These are phyloP conservation scores for Globisporangium cylindrosporum DNA, from an alignment of 352 stramenopile genomes.

Conservation along the genomic window DNA sequence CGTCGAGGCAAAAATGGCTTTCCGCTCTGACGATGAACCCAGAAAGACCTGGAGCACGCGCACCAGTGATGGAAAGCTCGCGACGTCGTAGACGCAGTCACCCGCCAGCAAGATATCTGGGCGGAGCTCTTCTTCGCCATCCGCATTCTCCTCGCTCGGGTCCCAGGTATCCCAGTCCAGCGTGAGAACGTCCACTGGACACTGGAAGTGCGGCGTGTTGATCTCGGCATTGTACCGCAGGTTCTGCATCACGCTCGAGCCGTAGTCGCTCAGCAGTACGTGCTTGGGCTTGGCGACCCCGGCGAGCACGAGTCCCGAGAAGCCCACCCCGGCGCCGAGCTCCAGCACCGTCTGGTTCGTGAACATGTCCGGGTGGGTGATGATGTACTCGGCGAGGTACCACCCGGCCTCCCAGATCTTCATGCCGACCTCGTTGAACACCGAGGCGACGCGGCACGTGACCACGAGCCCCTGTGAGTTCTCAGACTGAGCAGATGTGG, in stretches of 20 bases:
- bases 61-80: constrained; percentile 52
- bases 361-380: constrained; percentile 55
- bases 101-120: constrained; percentile 66
- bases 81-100: constrained; percentile 79
- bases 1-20: constrained; percentile 74
- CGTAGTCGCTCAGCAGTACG: constrained; percentile 75
- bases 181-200: constrained; percentile 48
- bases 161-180: constrained; percentile 78
- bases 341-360: constrained; percentile 53
- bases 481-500: neutral
- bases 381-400: constrained; percentile 71
- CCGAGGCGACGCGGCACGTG: constrained; percentile 71
- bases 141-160: constrained; percentile 21
- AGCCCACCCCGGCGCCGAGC: constrained; percentile 68
- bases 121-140: constrained; percentile 15
- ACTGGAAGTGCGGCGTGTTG: constrained; percentile 46
- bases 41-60: constrained; percentile 61
- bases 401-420: constrained; percentile 82
- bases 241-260: constrained; percentile 81
- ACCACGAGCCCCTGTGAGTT: constrained; percentile 26
- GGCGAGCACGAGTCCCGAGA: constrained; percentile 62
- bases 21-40: constrained; percentile 16
- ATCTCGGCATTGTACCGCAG: constrained; percentile 80
- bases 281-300: constrained; percentile 30
- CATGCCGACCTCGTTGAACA: constrained; percentile 82